A percentile compares a stretch with the other conserved stretches of the same genome.
Evolutionary conservation across 2,329 filamentous ascomycete genomes (phyloP).

Genomic region (Alternaria conjuncta): DNA sequence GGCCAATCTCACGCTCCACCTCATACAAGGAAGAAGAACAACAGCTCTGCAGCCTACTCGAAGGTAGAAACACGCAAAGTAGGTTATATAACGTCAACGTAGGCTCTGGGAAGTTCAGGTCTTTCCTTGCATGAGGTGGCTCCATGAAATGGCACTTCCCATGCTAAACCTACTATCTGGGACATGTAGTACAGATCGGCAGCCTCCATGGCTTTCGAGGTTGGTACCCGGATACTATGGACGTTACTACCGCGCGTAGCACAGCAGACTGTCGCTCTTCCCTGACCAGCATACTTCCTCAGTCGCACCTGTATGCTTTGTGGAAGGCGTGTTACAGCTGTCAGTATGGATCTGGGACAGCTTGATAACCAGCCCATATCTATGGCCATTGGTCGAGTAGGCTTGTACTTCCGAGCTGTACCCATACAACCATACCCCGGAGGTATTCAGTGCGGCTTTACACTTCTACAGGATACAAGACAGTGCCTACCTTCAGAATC

Average conservation of each 20-base stretch:
- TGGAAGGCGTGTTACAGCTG: background rate
- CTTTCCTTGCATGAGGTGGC: background rate
- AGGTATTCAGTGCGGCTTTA: background rate
- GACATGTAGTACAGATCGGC: background rate
- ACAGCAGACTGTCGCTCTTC: background rate
- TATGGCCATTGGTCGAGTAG: background rate
- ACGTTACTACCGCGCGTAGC: background rate
- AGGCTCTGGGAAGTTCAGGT: background rate
- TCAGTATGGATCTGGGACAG: background rate
- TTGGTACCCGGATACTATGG: background rate
- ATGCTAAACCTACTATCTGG: background rate
- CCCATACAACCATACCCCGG: background rate
- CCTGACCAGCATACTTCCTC: background rate
- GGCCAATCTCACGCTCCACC: rapidly evolving
- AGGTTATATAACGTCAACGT: background rate
- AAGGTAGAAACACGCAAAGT: background rate
- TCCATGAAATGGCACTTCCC: background rate
- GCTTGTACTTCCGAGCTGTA: background rate
- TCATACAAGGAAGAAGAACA: background rate
- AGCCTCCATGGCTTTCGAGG: background rate
- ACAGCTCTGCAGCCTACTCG: background rate
- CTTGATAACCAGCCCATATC: background rate
- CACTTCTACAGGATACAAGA: background rate
- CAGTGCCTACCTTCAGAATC: background rate
- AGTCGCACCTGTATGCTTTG: background rate